A percentile compares a stretch with the other conserved stretches of the same genome.
Conservation (phyloP, 495 filamentous ascomycete genomes). For the Haplographium delicatum region DNA sequence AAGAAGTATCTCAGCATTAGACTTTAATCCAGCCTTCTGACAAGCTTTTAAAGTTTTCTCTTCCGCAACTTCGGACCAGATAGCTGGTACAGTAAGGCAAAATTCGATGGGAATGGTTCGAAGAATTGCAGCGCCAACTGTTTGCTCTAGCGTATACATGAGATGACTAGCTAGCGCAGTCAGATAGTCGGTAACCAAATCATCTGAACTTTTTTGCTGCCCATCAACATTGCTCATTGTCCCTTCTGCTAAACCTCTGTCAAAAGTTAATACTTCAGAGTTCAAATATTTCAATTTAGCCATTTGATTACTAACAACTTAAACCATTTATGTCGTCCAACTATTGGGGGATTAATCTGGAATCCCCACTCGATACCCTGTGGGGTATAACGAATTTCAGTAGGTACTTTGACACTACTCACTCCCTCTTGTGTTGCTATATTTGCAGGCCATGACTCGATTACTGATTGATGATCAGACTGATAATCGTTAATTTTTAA, state of each 20-base stretch:
- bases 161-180: slow-evolving; percentile 37
- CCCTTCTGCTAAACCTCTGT: too few species aligned
- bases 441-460: slow-evolving; percentile 32
- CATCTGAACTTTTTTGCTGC: slow-evolving; percentile 24
- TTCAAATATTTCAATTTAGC: slow-evolving; percentile 22
- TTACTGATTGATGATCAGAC: slow-evolving; percentile 33
- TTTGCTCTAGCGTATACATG: slow-evolving; percentile 31
- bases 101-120: slow-evolving; percentile 36
- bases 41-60: slow-evolving; percentile 40
- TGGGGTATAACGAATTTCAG: slow-evolving; percentile 34
- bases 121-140: slow-evolving; percentile 34
- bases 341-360: slow-evolving; percentile 36
- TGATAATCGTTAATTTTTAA: slow-evolving; percentile 7
- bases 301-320: slow-evolving; percentile 42
- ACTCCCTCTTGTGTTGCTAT: slow-evolving; percentile 18
- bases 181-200: slow-evolving; percentile 39
- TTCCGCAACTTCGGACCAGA: slow-evolving; percentile 51
- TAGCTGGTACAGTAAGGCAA: slow-evolving; percentile 50
- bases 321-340: slow-evolving; percentile 46
- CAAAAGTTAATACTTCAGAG: not conserved
- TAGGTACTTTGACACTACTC: slow-evolving; percentile 44
- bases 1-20: slow-evolving; percentile 34
- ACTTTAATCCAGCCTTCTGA: slow-evolving; percentile 36
- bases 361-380: slow-evolving; percentile 43
- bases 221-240: too few species aligned